These are phyloP conservation scores for Volvox carteri DNA, from an alignment of 163 green algal species.

Conservation along the genomic window DNA sequence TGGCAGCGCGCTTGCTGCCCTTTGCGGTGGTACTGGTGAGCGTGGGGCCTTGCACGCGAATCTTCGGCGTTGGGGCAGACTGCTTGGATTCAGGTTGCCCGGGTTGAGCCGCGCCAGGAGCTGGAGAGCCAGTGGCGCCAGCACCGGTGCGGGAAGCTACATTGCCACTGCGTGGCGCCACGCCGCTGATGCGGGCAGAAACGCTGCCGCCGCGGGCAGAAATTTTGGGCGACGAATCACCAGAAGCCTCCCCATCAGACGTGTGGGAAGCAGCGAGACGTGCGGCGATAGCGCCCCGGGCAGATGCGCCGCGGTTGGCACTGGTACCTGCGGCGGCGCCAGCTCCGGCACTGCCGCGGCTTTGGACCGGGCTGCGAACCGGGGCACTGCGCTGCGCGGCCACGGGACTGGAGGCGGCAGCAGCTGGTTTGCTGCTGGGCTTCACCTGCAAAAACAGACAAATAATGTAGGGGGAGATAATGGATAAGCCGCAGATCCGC, in stretches of 20 bases:
- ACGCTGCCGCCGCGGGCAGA: background rate
- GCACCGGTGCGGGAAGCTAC: background rate
- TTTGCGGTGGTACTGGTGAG: conserved; percentile 26
- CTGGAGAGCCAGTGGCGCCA: background rate
- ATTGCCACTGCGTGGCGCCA: background rate
- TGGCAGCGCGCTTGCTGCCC: background rate
- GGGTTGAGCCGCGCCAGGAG: background rate
- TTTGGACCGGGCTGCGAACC: conserved; percentile 7
- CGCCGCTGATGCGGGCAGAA: background rate
- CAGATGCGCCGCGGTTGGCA: background rate
- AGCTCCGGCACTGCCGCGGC: background rate
- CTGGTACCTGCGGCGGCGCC: background rate
- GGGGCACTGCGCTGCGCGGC: background rate
- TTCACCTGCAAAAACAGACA: conserved; percentile 6
- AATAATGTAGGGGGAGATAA: background rate
- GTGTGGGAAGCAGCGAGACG: background rate
- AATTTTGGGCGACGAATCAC: background rate
- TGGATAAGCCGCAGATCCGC: no score
- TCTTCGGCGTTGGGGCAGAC: background rate
- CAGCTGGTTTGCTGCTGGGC: background rate
- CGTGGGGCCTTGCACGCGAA: conserved; percentile 15
- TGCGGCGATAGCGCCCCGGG: background rate
- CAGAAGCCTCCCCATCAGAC: background rate
- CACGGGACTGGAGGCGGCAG: background rate
- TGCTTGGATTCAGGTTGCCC: background rate